Percentiles rank a stretch among this genome's conserved stretches.
Evolutionary conservation across 2,329 filamentous ascomycete species (phyloP).

Genomic region (Penicillium sp.): DNA sequence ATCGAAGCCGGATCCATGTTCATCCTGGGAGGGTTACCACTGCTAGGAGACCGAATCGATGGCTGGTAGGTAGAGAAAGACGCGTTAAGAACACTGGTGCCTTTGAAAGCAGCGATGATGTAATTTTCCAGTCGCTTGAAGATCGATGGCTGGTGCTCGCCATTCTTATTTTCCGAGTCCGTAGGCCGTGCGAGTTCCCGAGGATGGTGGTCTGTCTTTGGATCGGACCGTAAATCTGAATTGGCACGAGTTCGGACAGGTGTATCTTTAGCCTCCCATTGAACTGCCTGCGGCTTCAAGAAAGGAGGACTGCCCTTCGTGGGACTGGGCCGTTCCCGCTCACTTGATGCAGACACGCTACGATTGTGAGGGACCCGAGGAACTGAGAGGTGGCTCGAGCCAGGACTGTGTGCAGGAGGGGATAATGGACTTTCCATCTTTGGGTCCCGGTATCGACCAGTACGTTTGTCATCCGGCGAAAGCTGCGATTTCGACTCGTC

Average conservation of each 20-base stretch:
- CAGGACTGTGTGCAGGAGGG: conserved; percentile 8
- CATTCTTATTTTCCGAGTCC: conserved; percentile 40
- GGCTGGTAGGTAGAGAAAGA: conserved; percentile 65
- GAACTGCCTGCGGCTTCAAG: conserved; percentile 15
- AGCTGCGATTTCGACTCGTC: conserved; percentile 21
- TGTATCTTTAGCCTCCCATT: conserved; percentile 19
- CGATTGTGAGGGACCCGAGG: conserved; percentile 25
- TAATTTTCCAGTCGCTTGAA: conserved; percentile 80
- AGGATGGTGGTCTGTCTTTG: conserved; percentile 20
- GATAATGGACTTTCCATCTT: conserved; percentile 11
- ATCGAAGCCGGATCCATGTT: conserved; percentile 31
- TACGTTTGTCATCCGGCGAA: conserved; percentile 19
- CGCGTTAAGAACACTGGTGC: conserved; percentile 69
- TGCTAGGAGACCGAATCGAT: conserved; percentile 43
- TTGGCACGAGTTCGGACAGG: conserved; percentile 27
- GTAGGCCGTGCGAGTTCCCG: conserved; percentile 19
- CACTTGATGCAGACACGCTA: conserved; percentile 28
- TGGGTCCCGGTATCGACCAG: conserved; percentile 4
- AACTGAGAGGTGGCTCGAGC: conserved; percentile 17
- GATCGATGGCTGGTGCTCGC: conserved; percentile 49
- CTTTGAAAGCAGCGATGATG: conserved; percentile 65
- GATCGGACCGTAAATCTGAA: conserved; percentile 28
- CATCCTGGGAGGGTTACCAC: conserved; percentile 41
- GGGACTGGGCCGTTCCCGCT: conserved; percentile 14
- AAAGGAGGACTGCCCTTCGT: conserved; percentile 17